Conservation (phyloP, 108 stramenopile genomes). For the Fragilaria radians region DNA sequence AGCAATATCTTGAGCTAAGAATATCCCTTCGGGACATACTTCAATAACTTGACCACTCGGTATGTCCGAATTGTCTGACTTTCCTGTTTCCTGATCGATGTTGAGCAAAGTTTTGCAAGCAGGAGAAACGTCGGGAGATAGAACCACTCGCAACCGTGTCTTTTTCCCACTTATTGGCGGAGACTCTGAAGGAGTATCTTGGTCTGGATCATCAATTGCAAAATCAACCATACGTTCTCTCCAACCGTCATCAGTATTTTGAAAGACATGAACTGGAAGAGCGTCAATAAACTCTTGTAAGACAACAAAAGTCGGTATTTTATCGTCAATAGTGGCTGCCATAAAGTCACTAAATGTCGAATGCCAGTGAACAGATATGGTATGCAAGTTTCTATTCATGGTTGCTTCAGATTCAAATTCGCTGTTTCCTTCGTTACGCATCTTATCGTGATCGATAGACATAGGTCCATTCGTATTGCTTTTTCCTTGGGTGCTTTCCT, state of each 20-base stretch:
- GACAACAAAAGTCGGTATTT: constrained; percentile 55
- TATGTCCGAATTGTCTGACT: constrained; percentile 21
- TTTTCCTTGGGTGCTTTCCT: background rate
- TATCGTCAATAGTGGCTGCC: constrained; percentile 19
- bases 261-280: constrained; percentile 90
- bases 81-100: constrained; percentile 25
- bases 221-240: constrained; percentile 93
- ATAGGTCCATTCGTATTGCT: background rate
- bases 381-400: background rate
- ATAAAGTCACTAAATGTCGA: constrained; percentile 51
- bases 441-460: background rate
- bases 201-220: constrained; percentile 36
- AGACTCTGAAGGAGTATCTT: constrained; percentile 1
- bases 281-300: constrained; percentile 96
- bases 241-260: constrained; percentile 87
- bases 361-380: constrained; percentile 69
- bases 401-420: constrained; percentile 8
- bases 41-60: constrained; percentile 80
- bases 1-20: constrained; percentile 84
- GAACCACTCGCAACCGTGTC: constrained; percentile 73
- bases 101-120: constrained; percentile 60
- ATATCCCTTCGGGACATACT: constrained; percentile 87
- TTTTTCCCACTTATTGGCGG: constrained; percentile 14
- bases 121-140: constrained; percentile 74
- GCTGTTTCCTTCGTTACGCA: constrained; percentile 7